Conservation (phyloP, 306 rosid genomes). For the Ormosia semicastrata region DNA sequence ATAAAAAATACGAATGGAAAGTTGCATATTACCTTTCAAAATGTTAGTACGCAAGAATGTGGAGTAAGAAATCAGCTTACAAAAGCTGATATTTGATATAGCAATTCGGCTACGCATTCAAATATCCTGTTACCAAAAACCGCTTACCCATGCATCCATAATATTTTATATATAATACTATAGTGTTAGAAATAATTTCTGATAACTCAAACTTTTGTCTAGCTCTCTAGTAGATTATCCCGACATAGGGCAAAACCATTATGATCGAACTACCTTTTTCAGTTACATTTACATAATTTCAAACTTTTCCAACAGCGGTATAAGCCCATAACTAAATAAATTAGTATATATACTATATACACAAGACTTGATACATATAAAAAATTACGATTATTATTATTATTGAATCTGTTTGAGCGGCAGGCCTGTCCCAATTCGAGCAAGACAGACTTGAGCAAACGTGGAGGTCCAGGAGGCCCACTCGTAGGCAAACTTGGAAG, state of each 20-base stretch:
- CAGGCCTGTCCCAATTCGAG: no score
- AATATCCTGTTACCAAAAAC: background rate
- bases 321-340: background rate
- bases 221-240: background rate
- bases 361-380: no score
- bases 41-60: no score
- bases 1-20: no score
- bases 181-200: background rate
- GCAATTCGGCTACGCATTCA: background rate
- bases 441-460: no score
- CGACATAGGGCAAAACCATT: background rate
- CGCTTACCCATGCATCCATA: background rate
- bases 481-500: no score
- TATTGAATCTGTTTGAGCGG: no score
- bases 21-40: no score
- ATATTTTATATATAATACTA: background rate
- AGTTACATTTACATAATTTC: background rate
- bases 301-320: background rate
- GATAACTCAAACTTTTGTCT: background rate
- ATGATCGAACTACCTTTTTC: background rate
- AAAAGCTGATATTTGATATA: background rate
- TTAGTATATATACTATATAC: no score
- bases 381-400: no score
- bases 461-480: no score
- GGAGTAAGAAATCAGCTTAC: background rate